These are phyloP conservation scores for Coemansia biformis DNA, from an alignment of 192 early-diverging fungal genomes.

Conservation along the genomic window DNA sequence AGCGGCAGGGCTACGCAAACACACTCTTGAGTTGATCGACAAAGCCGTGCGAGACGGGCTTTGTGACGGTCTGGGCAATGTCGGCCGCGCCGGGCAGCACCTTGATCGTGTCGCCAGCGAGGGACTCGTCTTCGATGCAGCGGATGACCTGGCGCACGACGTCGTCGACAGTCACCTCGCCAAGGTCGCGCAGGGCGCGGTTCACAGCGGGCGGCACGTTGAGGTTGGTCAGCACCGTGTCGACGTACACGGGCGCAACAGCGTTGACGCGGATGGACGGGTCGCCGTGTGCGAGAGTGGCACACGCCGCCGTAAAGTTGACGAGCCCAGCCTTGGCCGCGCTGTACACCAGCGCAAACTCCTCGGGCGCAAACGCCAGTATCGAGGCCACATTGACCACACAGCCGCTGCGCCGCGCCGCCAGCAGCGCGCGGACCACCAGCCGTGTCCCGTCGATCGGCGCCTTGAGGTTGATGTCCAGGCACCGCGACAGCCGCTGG, in stretches of 20 bases:
- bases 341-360: slow-evolving; percentile 63
- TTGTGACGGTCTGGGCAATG: slow-evolving; percentile 38
- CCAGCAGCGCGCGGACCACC: slow-evolving; percentile 57
- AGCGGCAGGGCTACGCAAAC: too few relatives aligned
- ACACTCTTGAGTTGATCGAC: neutral
- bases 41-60: slow-evolving; percentile 25
- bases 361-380: slow-evolving; percentile 58
- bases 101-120: slow-evolving; percentile 51
- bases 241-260: slow-evolving; percentile 56
- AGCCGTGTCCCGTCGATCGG: slow-evolving; percentile 71
- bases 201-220: slow-evolving; percentile 9
- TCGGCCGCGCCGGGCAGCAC: slow-evolving; percentile 29
- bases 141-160: slow-evolving; percentile 57
- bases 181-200: slow-evolving; percentile 18
- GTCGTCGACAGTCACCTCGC: slow-evolving; percentile 37
- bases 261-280: slow-evolving; percentile 58
- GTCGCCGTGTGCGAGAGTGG: slow-evolving; percentile 36
- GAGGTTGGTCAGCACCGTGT: slow-evolving; percentile 49
- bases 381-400: slow-evolving; percentile 74
- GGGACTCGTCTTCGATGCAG: slow-evolving; percentile 55
- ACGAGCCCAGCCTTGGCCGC: slow-evolving; percentile 73
- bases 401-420: slow-evolving; percentile 53
- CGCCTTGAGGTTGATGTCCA: slow-evolving; percentile 72
- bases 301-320: slow-evolving; percentile 54
- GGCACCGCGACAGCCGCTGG: slow-evolving; percentile 48